Evolutionary conservation across 768 basidiomycete species (phyloP).

Genomic region (Hemileccinum rubropunctum): DNA sequence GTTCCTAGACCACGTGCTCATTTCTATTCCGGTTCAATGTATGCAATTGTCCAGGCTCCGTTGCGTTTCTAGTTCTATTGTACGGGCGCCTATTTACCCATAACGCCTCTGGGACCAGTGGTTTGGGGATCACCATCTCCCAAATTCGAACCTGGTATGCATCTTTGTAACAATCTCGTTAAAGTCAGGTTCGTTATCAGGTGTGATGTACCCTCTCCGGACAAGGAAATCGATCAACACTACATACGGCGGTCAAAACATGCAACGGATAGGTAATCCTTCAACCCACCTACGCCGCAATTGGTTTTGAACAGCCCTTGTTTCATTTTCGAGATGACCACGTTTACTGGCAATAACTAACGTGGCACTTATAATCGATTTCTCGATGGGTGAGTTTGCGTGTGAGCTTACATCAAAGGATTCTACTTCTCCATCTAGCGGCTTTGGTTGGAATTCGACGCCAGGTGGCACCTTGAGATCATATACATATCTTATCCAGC

Average conservation of each 20-base stretch:
- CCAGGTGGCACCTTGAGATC: conserved; percentile 69
- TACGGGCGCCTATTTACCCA: too few relatives aligned
- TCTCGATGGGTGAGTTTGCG: background rate
- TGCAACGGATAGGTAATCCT: background rate
- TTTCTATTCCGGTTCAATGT: too few relatives aligned
- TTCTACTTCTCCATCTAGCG: conserved; percentile 92
- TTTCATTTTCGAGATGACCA: conserved; percentile 63
- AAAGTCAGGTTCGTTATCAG: conserved; percentile 84
- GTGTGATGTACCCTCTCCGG: conserved; percentile 79
- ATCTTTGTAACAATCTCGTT: conserved; percentile 72
- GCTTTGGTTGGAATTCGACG: conserved; percentile 59
- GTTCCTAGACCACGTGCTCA: conserved; percentile 10
- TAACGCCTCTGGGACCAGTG: background rate
- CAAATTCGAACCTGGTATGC: conserved; percentile 70
- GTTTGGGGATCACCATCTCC: conserved; percentile 39
- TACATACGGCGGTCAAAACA: conserved; percentile 27
- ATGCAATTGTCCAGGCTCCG: too few relatives aligned
- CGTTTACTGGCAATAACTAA: conserved; percentile 65
- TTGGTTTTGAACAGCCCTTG: conserved; percentile 87
- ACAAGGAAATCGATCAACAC: conserved; percentile 90
- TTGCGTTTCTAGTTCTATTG: too few relatives aligned
- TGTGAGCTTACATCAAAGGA: conserved; percentile 69
- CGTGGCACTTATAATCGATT: background rate
- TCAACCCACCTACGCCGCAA: conserved; percentile 70
- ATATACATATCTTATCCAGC: conserved; percentile 68